Conservation (phyloP, 192 early-diverging fungal species). For the Endogone sp. region DNA sequence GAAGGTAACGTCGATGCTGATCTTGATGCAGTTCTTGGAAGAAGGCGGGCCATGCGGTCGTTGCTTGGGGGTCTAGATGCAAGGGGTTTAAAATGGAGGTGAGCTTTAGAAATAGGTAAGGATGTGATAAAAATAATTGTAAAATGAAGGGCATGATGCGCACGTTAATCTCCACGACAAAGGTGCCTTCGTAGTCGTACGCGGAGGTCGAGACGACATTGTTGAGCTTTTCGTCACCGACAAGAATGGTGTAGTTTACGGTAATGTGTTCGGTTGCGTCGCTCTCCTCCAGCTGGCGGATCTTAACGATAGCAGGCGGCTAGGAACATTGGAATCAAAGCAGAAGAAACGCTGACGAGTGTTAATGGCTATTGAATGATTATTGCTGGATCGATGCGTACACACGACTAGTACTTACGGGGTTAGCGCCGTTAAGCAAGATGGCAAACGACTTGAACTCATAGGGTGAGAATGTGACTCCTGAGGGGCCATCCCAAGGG, state of each 20-base stretch:
- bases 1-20: slow-evolving; percentile 17
- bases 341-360: no score
- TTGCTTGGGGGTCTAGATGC: background rate
- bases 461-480: slow-evolving; percentile 21
- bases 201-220: slow-evolving; percentile 9
- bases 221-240: slow-evolving; percentile 1
- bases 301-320: background rate
- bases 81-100: background rate
- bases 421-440: slow-evolving; percentile 7
- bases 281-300: background rate
- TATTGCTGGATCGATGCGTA: background rate
- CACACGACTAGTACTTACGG: background rate
- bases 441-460: slow-evolving; percentile 15
- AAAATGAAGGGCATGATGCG: background rate
- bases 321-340: slow-evolving; percentile 6
- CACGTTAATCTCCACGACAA: slow-evolving; percentile 18
- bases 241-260: slow-evolving; percentile 14
- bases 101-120: background rate
- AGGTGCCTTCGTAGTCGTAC: slow-evolving; percentile 22
- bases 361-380: background rate
- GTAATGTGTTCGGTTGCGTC: slow-evolving; percentile 5
- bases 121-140: background rate
- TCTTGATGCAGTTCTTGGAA: slow-evolving; percentile 13
- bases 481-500: background rate
- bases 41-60: no score